Percentiles rank a stretch among this genome's conserved stretches.
Conservation (phyloP, 2,329 filamentous ascomycete genomes). For the Bipolaris zeicola region DNA sequence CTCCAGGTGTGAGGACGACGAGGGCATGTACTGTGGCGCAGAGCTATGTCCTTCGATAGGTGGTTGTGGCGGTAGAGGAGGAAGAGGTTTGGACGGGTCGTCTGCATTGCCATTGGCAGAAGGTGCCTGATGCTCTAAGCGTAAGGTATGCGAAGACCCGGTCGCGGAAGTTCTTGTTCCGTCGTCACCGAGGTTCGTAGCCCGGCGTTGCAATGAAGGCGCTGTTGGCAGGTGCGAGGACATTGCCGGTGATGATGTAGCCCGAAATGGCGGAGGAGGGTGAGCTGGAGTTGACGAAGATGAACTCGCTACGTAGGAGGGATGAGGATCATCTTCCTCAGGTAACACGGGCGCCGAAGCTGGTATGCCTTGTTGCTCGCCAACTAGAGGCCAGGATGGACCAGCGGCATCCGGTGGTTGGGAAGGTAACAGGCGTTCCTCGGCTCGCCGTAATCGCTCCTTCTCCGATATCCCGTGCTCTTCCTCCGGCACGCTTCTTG, state of each 20-base stretch:
- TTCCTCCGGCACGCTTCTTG: slow-evolving; percentile 60
- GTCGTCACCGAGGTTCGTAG: slow-evolving; percentile 20
- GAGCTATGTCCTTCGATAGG: slow-evolving; percentile 20
- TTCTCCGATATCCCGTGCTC: slow-evolving; percentile 78
- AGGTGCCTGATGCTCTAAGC: slow-evolving; percentile 12
- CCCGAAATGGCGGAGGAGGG: slow-evolving; percentile 36
- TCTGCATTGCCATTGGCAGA: slow-evolving; percentile 14
- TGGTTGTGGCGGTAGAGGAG: slow-evolving; percentile 28
- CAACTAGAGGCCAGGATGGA: slow-evolving; percentile 51
- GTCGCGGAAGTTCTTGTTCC: slow-evolving; percentile 22
- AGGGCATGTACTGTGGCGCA: slow-evolving; percentile 35
- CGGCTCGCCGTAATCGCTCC: slow-evolving; percentile 75
- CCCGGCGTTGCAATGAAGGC: slow-evolving; percentile 22
- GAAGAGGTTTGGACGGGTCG: slow-evolving; percentile 25
- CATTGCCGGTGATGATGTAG: slow-evolving; percentile 18
- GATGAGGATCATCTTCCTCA: slow-evolving; percentile 39
- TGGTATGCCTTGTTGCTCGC: slow-evolving; percentile 33
- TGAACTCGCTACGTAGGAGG: slow-evolving; percentile 27
- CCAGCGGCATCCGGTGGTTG: slow-evolving; percentile 64
- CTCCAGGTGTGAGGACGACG: slow-evolving; percentile 40
- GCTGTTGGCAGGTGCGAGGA: slow-evolving; percentile 12
- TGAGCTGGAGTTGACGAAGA: slow-evolving; percentile 29
- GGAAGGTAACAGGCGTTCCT: slow-evolving; percentile 80
- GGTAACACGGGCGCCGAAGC: slow-evolving; percentile 46
- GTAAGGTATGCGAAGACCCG: slow-evolving; percentile 35